Evolutionary conservation across 2,329 filamentous ascomycete species (phyloP), one percentile per base, ranked within the genome.

Genomic region (Madurella fahalii): DNA sequence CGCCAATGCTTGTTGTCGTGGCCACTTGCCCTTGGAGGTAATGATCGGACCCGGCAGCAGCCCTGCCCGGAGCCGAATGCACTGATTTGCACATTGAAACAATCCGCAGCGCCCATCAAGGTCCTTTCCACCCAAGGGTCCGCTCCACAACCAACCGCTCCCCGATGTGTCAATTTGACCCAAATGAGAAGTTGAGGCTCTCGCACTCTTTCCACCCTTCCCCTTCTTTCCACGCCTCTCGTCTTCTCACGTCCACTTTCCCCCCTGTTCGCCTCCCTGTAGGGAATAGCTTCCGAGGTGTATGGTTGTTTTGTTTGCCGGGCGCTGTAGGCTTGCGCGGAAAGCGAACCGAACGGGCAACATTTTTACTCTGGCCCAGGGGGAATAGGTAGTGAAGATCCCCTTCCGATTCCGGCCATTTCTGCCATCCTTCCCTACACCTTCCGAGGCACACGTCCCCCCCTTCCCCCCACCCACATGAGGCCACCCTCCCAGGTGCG

Each of bases 81-180:
- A 51, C 47, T 56, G 58, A 61, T 63, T 56, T 53, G 56, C 58
- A 41, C 18, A 53, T 47, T 63, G 61, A 63, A 62, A 63, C 61
- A 50, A 17, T 39, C 18, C 40, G 30, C 30, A 20, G 39, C 25
- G 25, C 25, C 25, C 25, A 25, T 44, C 47, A 42, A 52, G 52
- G 53, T 54, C 30, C 50, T 47, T 45, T 34, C 13, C 44, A 52
- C 25, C 25, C 25, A 53, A 45, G 39, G 12, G 50, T 15, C 15
- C 25, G n/a, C 34, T 39, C 42, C 47, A 46, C 50, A 31, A 17
- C 3, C 30, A 31, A 7, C 13, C 47, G 15, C 13, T 32, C 40
- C 25, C 25, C 25, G 25, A 25, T 25, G 25, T 25, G 25, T 25
- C 25, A 25, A 25, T 25, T 25, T 25, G 25, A 7, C 25, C 25